These are phyloP conservation scores for Abortiporus biennis DNA, from an alignment of 1,284 basidiomycete genomes.

Conservation along the genomic window DNA sequence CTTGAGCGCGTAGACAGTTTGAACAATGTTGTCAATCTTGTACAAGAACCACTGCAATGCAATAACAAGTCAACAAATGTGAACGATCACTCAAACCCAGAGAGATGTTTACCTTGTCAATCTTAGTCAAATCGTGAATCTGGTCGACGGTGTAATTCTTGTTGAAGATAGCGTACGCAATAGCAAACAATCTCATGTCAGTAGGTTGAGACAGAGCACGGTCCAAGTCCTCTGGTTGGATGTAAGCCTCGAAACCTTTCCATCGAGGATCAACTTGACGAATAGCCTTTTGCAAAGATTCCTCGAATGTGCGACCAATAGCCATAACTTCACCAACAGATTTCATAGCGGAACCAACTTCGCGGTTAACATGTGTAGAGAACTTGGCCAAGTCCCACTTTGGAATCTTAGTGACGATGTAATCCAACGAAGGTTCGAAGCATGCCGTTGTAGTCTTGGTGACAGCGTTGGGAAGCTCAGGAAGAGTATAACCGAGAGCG, in stretches of 20 bases:
- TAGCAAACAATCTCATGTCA: slow-evolving; percentile 93
- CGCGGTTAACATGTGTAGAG: slow-evolving; percentile 87
- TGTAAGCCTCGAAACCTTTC: slow-evolving; percentile 80
- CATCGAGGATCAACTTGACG: slow-evolving; percentile 93
- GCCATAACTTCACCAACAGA: slow-evolving; percentile 99
- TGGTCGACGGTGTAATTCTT: slow-evolving; percentile 87
- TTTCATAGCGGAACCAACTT: slow-evolving; percentile 98
- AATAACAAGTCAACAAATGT: slow-evolving; percentile 6
- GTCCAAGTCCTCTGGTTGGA: slow-evolving; percentile 81
- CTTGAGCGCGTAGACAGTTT: slow-evolving; percentile 72
- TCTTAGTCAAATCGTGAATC: slow-evolving; percentile 93
- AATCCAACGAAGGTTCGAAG: slow-evolving; percentile 99
- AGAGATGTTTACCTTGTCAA: slow-evolving; percentile 69
- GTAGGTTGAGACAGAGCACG: slow-evolving; percentile 73
- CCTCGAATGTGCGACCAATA: slow-evolving; percentile 98
- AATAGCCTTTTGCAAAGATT: slow-evolving; percentile 97
- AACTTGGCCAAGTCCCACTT: slow-evolving; percentile 99
- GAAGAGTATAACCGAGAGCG: slow-evolving; percentile 96
- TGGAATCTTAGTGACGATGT: slow-evolving; percentile 99
- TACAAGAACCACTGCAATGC: slow-evolving; percentile 86
- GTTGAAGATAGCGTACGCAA: slow-evolving; percentile 97
- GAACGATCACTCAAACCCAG: neutral
- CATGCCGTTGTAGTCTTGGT: slow-evolving; percentile 99
- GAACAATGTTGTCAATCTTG: slow-evolving; percentile 97
- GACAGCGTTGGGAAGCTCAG: slow-evolving; percentile 97